Evolutionary conservation across 2,329 filamentous ascomycete species (phyloP).

Genomic region (Pyricularia sp.): DNA sequence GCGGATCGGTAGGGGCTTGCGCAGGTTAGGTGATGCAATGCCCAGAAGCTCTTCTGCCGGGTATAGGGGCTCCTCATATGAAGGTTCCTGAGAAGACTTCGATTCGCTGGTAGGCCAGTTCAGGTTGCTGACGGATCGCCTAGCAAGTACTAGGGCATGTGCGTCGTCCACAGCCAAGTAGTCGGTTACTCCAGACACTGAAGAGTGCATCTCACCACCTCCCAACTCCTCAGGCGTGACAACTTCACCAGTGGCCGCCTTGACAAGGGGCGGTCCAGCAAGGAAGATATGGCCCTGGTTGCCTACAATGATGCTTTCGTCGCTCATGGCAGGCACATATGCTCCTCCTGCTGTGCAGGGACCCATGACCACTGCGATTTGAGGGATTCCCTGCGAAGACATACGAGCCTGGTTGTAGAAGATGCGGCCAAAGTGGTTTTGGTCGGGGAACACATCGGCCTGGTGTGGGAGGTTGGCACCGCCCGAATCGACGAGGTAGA

Average conservation of each 20-base stretch:
- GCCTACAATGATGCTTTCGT: conserved; percentile 83
- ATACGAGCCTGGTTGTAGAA: conserved; percentile 98
- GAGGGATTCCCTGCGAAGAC: conserved; percentile 80
- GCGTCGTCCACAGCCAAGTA: conserved; percentile 92
- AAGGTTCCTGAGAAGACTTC: conserved; percentile 11
- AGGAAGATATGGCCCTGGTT: conserved; percentile 97
- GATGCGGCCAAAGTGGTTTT: conserved; percentile 91
- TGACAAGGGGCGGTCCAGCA: conserved; percentile 86
- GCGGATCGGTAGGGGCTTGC: conserved; percentile 74
- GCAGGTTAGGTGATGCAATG: conserved; percentile 83
- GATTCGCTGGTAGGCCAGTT: conserved; percentile 61
- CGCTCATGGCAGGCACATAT: conserved; percentile 95
- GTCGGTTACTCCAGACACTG: conserved; percentile 87
- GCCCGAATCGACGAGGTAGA: conserved; percentile 94
- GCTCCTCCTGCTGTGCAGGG: conserved; percentile 93
- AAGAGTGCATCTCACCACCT: conserved; percentile 81
- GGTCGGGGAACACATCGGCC: conserved; percentile 90
- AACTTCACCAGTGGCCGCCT: conserved; percentile 89
- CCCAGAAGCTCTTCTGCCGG: conserved; percentile 72
- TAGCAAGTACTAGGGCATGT: conserved; percentile 77
- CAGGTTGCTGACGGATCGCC: conserved; percentile 77
- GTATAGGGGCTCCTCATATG: conserved; percentile 69
- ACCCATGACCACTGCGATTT: conserved; percentile 94
- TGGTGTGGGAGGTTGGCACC: conserved; percentile 93
- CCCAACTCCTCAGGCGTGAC: conserved; percentile 87